Percentiles rank a stretch among this genome's conserved stretches.
phyloP scores from a whole-genome alignment of 1,284 basidiomycete species.

The Coniferiporia sulphurascens region DNA sequence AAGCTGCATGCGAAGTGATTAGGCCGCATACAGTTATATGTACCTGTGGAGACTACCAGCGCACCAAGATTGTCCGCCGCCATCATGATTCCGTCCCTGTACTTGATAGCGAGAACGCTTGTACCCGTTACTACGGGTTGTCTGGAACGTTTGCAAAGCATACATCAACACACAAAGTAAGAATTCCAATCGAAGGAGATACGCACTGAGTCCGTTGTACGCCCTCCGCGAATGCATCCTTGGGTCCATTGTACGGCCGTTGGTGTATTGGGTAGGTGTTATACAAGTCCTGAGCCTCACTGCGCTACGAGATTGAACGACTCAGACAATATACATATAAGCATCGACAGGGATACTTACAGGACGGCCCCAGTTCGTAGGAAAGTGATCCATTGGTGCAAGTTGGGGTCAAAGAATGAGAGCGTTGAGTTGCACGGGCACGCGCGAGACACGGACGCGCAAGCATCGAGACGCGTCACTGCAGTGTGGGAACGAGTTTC shows the following conservation, averaged over 20 bases:
- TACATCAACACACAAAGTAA: neutral
- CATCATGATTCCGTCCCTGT: conserved; percentile 97
- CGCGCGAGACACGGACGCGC: conserved; percentile 5
- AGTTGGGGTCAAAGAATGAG: neutral
- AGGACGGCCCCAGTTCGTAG: conserved; percentile 75
- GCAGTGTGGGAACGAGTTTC: neutral
- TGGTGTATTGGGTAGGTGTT: conserved; percentile 69
- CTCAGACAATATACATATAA: neutral
- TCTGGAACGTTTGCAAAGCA: conserved; percentile 35
- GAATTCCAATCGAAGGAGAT: neutral
- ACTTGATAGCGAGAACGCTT: conserved; percentile 90
- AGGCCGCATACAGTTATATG: conserved; percentile 17
- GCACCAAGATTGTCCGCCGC: conserved; percentile 96
- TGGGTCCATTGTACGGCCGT: conserved; percentile 44
- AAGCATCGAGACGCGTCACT: conserved; percentile 8
- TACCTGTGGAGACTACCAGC: conserved; percentile 18
- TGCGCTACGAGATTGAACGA: conserved; percentile 43
- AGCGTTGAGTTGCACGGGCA: neutral
- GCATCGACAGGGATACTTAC: conserved; percentile 38
- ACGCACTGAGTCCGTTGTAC: conserved; percentile 75
- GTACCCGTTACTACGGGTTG: conserved; percentile 97
- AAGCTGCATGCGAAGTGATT: conserved; percentile 51
- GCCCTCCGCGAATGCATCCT: conserved; percentile 56
- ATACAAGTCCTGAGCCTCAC: conserved; percentile 68
- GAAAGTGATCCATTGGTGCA: conserved; percentile 68